A percentile compares a stretch with the other conserved stretches of the same genome.
These are phyloP conservation scores for Nakaseomyces delphensis DNA, from an alignment of 1,139 yeast species.

Conservation along the genomic window DNA sequence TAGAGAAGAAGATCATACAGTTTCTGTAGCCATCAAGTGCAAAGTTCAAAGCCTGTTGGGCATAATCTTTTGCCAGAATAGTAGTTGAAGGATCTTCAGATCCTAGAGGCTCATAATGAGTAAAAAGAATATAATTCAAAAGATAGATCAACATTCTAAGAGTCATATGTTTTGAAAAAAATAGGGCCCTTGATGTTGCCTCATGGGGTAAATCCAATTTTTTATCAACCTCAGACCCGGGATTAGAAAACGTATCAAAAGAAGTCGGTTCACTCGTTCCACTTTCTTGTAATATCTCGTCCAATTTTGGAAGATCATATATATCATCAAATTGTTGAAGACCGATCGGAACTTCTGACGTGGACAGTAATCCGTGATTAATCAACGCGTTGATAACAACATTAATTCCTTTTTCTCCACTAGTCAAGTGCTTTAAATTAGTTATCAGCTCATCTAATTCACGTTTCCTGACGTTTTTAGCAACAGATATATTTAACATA, in stretches of 20 bases:
- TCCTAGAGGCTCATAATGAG: conserved; percentile 39
- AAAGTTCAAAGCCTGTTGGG: conserved; percentile 35
- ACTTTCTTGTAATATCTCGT: conserved; percentile 27
- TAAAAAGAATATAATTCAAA: conserved; percentile 40
- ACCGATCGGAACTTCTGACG: conserved; percentile 28
- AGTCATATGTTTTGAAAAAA: conserved; percentile 35
- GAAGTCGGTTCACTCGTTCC: conserved; percentile 9
- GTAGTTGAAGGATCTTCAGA: conserved; percentile 31
- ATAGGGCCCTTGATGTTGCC: conserved; percentile 33
- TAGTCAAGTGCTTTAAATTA: conserved; percentile 28
- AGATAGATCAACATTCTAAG: conserved; percentile 40
- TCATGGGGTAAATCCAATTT: conserved; percentile 30
- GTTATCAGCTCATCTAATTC: conserved; percentile 33
- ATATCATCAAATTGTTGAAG: conserved; percentile 27
- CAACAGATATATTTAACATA: conserved; percentile 28
- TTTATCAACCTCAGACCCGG: conserved; percentile 17
- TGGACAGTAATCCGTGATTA: conserved; percentile 26
- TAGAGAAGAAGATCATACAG: conserved; percentile 33
- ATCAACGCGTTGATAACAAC: conserved; percentile 25
- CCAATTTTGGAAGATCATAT: conserved; percentile 33
- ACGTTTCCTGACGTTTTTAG: conserved; percentile 35
- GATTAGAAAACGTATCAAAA: conserved; percentile 9
- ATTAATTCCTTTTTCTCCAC: conserved; percentile 27
- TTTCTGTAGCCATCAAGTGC: conserved; percentile 37
- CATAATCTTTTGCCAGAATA: conserved; percentile 32